Evolutionary conservation across 2,329 filamentous ascomycete genomes (phyloP).

Genomic region (Torrubiellomyces zombiae): DNA sequence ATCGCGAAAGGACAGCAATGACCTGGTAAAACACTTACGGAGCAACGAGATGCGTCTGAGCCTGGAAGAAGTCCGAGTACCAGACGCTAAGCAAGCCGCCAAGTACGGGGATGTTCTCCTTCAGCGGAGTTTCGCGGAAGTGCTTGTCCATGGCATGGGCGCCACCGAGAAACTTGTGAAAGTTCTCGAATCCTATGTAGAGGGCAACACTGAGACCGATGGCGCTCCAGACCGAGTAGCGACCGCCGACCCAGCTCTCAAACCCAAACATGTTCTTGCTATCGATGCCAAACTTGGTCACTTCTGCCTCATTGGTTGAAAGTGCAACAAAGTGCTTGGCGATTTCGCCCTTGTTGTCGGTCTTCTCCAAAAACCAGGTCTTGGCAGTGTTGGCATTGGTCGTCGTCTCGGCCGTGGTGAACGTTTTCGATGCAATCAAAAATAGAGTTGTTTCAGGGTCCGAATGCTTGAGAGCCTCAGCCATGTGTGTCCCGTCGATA

Average conservation of each 20-base stretch:
- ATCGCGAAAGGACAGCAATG: neutral
- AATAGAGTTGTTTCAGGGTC: constrained; percentile 98
- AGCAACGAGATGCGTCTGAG: constrained; percentile 92
- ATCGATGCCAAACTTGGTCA: constrained; percentile 97
- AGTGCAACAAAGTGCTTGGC: constrained; percentile 98
- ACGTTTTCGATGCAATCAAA: constrained; percentile 96
- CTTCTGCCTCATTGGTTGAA: constrained; percentile 87
- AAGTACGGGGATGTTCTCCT: constrained; percentile 87
- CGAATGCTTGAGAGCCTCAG: constrained; percentile 74
- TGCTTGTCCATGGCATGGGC: constrained; percentile 98
- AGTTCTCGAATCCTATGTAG: constrained; percentile 96
- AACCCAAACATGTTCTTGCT: constrained; percentile 99
- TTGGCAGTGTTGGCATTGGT: constrained; percentile 98
- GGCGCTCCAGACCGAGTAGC: constrained; percentile 97
- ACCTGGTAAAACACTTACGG: constrained; percentile 62
- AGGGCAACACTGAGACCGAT: constrained; percentile 89
- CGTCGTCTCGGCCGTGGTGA: constrained; percentile 92
- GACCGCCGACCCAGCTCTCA: constrained; percentile 93
- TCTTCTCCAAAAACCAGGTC: constrained; percentile 83
- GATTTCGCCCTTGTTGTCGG: constrained; percentile 62
- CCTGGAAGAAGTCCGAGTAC: constrained; percentile 98
- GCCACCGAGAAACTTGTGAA: constrained; percentile 86
- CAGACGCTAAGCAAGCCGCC: constrained; percentile 90
- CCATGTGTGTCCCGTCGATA: constrained; percentile 96
- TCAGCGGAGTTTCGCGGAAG: constrained; percentile 78